Conservation (phyloP, 2,329 filamentous ascomycete species). For the Colletotrichum orbiculare region DNA sequence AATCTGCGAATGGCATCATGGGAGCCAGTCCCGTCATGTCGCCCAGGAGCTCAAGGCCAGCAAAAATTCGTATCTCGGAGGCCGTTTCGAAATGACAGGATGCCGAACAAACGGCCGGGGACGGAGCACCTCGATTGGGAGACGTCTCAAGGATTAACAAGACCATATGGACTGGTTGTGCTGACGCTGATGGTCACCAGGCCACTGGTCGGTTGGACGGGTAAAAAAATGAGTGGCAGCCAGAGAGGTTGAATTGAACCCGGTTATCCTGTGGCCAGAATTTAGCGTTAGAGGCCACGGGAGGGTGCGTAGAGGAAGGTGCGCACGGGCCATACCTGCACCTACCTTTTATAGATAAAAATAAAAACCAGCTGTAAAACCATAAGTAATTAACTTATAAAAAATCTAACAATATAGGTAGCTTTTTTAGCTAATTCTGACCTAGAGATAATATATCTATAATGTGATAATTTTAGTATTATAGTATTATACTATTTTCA, state of each 20-base stretch:
- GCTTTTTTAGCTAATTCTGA: no score
- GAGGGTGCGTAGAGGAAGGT: no score
- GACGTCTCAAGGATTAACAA: not conserved
- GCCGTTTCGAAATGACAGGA: conserved; percentile 1
- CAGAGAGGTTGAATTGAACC: not conserved
- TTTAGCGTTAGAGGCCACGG: no score
- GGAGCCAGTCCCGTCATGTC: not conserved
- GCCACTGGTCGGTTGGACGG: conserved; percentile 9
- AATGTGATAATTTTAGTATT: no score
- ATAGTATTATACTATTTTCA: no score
- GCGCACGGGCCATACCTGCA: no score
- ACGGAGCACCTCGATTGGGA: not conserved
- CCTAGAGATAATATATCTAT: no score
- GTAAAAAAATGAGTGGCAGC: not conserved
- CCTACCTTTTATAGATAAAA: no score
- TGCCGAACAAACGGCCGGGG: not conserved
- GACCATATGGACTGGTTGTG: conserved; percentile 7
- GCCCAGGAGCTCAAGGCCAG: not conserved
- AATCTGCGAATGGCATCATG: not conserved
- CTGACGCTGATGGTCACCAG: conserved; percentile 17
- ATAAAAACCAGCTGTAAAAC: no score
- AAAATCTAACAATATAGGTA: no score
- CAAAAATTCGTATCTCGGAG: not conserved
- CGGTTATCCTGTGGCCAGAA: no score
- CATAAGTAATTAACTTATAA: no score